phyloP scores from a whole-genome alignment of 495 filamentous ascomycete species.

The Penicillium lividum region DNA sequence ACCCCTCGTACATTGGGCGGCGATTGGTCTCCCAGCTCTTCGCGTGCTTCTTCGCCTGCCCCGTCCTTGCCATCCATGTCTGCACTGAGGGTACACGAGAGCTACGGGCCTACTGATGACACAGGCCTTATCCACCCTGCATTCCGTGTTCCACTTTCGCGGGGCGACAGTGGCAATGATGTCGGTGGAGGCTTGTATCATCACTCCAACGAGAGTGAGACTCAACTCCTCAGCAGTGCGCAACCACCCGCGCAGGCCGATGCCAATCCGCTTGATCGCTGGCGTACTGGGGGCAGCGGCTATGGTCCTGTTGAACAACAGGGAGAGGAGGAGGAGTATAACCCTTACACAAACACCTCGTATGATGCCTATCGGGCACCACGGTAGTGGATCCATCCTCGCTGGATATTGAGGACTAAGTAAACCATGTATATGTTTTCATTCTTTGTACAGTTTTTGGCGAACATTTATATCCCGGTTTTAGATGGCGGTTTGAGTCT shows the following conservation, averaged over 20 bases:
- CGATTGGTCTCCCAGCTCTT: slow-evolving; percentile 45
- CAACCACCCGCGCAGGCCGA: slow-evolving; percentile 38
- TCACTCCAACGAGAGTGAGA: slow-evolving; percentile 48
- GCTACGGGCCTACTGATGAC: slow-evolving; percentile 27
- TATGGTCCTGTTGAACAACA: slow-evolving; percentile 51
- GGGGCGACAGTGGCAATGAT: slow-evolving; percentile 25
- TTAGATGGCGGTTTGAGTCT: slow-evolving; percentile 3
- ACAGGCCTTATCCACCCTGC: slow-evolving; percentile 37
- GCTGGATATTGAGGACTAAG: not conserved
- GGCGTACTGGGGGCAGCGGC: slow-evolving; percentile 40
- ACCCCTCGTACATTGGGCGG: slow-evolving; percentile 58
- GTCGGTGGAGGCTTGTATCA: slow-evolving; percentile 32
- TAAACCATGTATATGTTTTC: not conserved
- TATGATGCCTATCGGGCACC: slow-evolving; percentile 44
- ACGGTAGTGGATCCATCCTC: slow-evolving; percentile 16
- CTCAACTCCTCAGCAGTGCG: slow-evolving; percentile 41
- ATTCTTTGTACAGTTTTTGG: slow-evolving; percentile 2
- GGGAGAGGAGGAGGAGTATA: slow-evolving; percentile 47
- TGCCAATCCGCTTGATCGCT: slow-evolving; percentile 41
- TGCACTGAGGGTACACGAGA: slow-evolving; percentile 29
- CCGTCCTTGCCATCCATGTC: slow-evolving; percentile 38
- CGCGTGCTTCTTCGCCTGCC: slow-evolving; percentile 49
- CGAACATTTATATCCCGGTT: slow-evolving; percentile 1
- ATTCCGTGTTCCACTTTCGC: slow-evolving; percentile 37
- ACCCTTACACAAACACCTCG: slow-evolving; percentile 32